Evolutionary conservation across 1,139 yeast species (phyloP).

Genomic region (Debaryomycetaceae sp.): DNA sequence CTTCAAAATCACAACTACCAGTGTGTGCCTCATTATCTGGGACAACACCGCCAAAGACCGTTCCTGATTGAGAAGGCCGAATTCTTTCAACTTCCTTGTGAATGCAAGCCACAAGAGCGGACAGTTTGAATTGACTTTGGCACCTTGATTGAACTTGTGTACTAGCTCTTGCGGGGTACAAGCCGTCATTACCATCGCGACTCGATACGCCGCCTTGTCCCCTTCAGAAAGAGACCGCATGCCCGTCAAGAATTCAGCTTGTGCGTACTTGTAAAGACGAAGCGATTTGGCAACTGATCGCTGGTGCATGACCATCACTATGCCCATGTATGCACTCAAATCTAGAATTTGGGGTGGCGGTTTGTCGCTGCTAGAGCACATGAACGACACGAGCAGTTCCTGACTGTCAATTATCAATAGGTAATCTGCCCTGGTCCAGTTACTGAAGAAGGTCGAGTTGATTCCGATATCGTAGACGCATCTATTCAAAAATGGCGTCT

Average conservation of each 20-base stretch:
- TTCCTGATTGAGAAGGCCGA: constrained; percentile 21
- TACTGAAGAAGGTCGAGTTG: too few species aligned
- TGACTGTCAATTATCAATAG: constrained; percentile 19
- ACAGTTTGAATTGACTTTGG: constrained; percentile 13
- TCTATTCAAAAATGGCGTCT: too few species aligned
- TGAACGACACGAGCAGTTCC: constrained; percentile 16
- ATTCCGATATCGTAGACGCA: too few species aligned
- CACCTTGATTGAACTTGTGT: constrained; percentile 19
- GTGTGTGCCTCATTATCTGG: constrained; percentile 14
- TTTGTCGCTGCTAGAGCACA: constrained; percentile 6
- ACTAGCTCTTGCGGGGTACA: constrained; percentile 23
- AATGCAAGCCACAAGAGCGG: constrained; percentile 28
- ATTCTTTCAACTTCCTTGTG: constrained; percentile 19
- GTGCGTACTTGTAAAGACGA: constrained; percentile 19
- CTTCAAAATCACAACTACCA: constrained; percentile 18
- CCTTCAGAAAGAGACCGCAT: constrained; percentile 6
- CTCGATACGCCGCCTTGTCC: constrained; percentile 14
- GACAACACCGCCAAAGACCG: constrained; percentile 18
- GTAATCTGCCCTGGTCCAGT: too few species aligned
- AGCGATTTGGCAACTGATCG: constrained; percentile 17
- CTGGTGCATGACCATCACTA: constrained; percentile 19
- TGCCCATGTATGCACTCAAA: constrained; percentile 29
- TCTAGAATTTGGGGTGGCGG: constrained; percentile 10
- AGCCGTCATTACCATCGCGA: constrained; percentile 17
- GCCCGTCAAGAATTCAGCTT: constrained; percentile 11